Percentiles rank a stretch among this genome's conserved stretches.
Evolutionary conservation across 805 yeast genomes (phyloP).

Genomic region (Schwanniomyces polymorphus): DNA sequence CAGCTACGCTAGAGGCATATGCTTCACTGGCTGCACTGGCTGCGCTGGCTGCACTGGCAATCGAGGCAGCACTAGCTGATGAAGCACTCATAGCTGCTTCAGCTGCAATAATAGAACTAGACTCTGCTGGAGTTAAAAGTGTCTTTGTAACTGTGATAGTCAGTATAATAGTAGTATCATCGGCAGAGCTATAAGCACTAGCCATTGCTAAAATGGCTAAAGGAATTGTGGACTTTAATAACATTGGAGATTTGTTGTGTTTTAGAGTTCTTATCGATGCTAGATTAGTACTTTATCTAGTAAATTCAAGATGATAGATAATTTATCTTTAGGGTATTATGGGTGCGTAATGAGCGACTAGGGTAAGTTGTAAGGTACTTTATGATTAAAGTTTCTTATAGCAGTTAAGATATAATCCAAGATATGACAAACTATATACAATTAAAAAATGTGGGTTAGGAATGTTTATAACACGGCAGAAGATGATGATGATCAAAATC

Average conservation of each 20-base stretch:
- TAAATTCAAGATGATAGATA: background rate
- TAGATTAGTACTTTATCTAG: background rate
- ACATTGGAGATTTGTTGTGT: slow-evolving; percentile 6
- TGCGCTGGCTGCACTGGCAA: slow-evolving; percentile 9
- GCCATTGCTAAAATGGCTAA: slow-evolving; percentile 13
- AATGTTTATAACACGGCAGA: background rate
- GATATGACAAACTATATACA: background rate
- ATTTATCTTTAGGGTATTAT: background rate
- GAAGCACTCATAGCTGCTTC: slow-evolving; percentile 13
- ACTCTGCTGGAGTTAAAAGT: slow-evolving; percentile 46
- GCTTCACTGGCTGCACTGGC: slow-evolving; percentile 5
- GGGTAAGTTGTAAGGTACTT: slow-evolving; percentile 1
- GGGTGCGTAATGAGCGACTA: slow-evolving; percentile 5
- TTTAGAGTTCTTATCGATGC: background rate
- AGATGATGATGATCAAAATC: background rate
- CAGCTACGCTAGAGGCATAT: slow-evolving; percentile 6
- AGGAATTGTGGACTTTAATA: slow-evolving; percentile 12
- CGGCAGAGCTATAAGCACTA: slow-evolving; percentile 18
- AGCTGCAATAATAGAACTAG: slow-evolving; percentile 23
- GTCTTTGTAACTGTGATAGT: slow-evolving; percentile 50
- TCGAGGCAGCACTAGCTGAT: slow-evolving; percentile 12
- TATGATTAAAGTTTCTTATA: background rate
- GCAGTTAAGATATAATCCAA: background rate
- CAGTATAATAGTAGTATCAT: slow-evolving; percentile 42
- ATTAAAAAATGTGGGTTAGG: background rate